phyloP scores from a whole-genome alignment of 306 rosid genomes.

The Dryas drummondii region DNA sequence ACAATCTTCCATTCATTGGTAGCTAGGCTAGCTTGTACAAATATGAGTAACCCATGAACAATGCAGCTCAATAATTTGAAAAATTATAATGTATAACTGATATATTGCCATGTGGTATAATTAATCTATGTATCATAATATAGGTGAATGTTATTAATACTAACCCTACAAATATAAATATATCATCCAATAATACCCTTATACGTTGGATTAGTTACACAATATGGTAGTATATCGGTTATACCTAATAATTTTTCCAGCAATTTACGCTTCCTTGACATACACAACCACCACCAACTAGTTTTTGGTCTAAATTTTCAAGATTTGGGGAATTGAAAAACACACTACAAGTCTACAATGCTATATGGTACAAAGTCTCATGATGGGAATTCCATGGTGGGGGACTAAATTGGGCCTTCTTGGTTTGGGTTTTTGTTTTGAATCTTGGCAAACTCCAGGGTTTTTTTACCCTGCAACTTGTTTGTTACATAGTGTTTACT shows the following conservation, averaged over 20 bases:
- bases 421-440: constrained; percentile 34
- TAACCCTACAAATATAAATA: no score
- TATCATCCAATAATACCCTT: no score
- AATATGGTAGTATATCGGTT: no score
- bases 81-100: no score
- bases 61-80: constrained; percentile 24
- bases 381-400: constrained; percentile 17
- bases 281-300: constrained; percentile 29
- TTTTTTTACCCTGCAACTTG: constrained; percentile 87
- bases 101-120: no score
- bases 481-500: constrained; percentile 79
- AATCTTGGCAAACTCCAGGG: constrained; percentile 80
- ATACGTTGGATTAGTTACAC: no score
- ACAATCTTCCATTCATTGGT: constrained; percentile 36
- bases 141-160: no score
- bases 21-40: constrained; percentile 13
- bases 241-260: no score
- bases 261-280: constrained; percentile 19
- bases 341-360: neutral
- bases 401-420: constrained; percentile 31
- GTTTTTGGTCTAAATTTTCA: constrained; percentile 29
- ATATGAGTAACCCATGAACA: constrained; percentile 24
- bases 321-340: constrained; percentile 23
- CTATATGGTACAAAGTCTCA: constrained; percentile 15
- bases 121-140: no score